Evolutionary conservation across 495 filamentous ascomycete species (phyloP), one percentile per base, ranked within the genome.

Genomic region (Penicillium paxilli): DNA sequence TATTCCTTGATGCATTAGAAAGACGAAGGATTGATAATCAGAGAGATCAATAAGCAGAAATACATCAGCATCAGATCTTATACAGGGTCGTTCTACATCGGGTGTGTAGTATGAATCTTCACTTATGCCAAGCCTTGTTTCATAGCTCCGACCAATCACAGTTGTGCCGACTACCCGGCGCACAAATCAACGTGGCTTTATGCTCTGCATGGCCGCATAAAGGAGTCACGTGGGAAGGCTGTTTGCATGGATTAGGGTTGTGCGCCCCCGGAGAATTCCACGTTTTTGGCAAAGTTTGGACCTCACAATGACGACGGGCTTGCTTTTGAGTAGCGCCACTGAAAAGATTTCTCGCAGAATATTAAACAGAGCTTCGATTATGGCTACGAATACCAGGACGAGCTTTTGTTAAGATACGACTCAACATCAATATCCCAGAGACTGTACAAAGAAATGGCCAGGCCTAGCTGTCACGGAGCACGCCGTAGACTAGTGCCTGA

Each of bases 131-230:
- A 38, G 35, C n/a, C 35, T 14, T 19, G 35, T 38, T 38, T 38
- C 35, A 38, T 14, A n/a, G 8, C 25, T 3, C 21, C 0, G 12
- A 40, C 44, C 51, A 47, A 54, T 40, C 42, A 54, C 7, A 19
- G 44, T 3, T 16, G 42, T 57, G 54, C 54, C 54, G 54, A 52
- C 33, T 57, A 52, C 16, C 54, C 54, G 54, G 35, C 24, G 54
- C 47, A 23, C 30, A 20, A 22, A 21, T 33, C 26, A 49, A 49
- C 47, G 44, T 47, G 44, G 44, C 44, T 25, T 44, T 44, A 26
- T 44, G 41, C 41, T 19, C 16, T 47, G 44, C 44, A 47, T 47
- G n/a, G n/a, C n/a, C n/a, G n/a, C n/a, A n/a, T n/a, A n/a, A 47
- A 47, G 14, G 5, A 12, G 10, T 30, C 44, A 47, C 44, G 44